These are phyloP conservation scores for Erythrophleum fordii DNA, from an alignment of 306 rosid genomes.

Conservation along the genomic window DNA sequence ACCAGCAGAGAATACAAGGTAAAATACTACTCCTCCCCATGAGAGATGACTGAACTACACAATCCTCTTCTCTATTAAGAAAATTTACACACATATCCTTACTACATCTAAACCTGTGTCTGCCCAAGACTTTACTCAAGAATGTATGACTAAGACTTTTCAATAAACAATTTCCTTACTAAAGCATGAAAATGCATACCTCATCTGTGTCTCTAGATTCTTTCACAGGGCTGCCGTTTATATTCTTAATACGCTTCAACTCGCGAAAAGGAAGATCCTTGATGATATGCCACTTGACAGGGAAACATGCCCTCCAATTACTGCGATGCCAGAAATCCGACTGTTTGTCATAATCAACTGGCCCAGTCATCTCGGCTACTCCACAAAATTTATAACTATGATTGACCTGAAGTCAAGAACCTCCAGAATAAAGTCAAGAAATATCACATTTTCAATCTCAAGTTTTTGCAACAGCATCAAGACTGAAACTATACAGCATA, in stretches of 20 bases:
- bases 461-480: constrained; percentile 16
- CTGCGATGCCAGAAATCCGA: constrained; percentile 91
- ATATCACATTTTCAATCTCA: not conserved
- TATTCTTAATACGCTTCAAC: constrained; percentile 69
- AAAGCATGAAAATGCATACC: constrained; percentile 41
- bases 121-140: too few relatives aligned
- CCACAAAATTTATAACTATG: constrained; percentile 86
- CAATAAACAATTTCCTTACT: not conserved
- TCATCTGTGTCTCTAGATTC: constrained; percentile 84
- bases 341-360: constrained; percentile 66
- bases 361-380: constrained; percentile 79
- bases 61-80: too few relatives aligned
- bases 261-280: constrained; percentile 75
- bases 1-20: not conserved
- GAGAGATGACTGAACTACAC: too few relatives aligned
- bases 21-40: too few relatives aligned
- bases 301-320: constrained; percentile 80
- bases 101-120: too few relatives aligned
- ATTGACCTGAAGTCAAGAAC: constrained; percentile 60
- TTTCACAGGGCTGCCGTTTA: constrained; percentile 74
- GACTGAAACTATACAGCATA: constrained; percentile 45
- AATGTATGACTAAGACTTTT: not conserved
- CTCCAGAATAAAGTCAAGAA: not conserved
- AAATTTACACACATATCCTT: too few relatives aligned
- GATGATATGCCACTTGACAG: constrained; percentile 81